Conservation (phyloP, 1,139 yeast genomes). For the Kodamaea suecica region DNA sequence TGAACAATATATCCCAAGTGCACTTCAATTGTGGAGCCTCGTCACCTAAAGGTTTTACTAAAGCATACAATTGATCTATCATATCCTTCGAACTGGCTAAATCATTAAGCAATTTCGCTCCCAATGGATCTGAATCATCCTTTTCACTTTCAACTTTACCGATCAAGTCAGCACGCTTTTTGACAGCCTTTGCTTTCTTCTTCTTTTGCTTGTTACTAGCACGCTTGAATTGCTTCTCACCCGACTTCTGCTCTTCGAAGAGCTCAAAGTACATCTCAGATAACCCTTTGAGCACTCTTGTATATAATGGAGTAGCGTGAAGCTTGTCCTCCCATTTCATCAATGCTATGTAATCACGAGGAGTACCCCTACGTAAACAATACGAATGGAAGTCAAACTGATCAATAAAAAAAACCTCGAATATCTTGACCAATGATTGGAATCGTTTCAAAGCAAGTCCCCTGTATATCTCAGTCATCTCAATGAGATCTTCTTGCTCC, state of each 20-base stretch:
- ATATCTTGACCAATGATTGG: constrained; percentile 61
- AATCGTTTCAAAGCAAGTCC: constrained; percentile 84
- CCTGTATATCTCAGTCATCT: constrained; percentile 41
- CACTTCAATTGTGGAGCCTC: constrained; percentile 35
- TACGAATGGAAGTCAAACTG: constrained; percentile 94
- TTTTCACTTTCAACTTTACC: constrained; percentile 43
- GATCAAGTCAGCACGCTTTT: constrained; percentile 37
- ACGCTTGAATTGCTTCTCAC: constrained; percentile 15
- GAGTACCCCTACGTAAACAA: constrained; percentile 88
- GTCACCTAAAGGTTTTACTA: constrained; percentile 31
- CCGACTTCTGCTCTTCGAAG: constrained; percentile 21
- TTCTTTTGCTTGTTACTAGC: constrained; percentile 23
- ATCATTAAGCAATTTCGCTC: constrained; percentile 35
- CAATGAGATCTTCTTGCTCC: constrained; percentile 30
- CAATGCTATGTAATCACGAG: constrained; percentile 75
- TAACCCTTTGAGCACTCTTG: constrained; percentile 68
- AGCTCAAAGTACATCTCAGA: constrained; percentile 55
- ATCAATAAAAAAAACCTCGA: constrained; percentile 71
- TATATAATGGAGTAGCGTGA: constrained; percentile 66
- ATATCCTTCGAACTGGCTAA: constrained; percentile 24
- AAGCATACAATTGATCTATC: constrained; percentile 28
- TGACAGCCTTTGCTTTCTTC: constrained; percentile 31
- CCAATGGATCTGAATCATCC: constrained; percentile 50
- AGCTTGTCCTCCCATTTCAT: constrained; percentile 78
- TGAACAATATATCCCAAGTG: constrained; percentile 40